These are phyloP conservation scores for Pseudonectria buxi DNA, from an alignment of 2,329 filamentous ascomycete species.

Conservation along the genomic window DNA sequence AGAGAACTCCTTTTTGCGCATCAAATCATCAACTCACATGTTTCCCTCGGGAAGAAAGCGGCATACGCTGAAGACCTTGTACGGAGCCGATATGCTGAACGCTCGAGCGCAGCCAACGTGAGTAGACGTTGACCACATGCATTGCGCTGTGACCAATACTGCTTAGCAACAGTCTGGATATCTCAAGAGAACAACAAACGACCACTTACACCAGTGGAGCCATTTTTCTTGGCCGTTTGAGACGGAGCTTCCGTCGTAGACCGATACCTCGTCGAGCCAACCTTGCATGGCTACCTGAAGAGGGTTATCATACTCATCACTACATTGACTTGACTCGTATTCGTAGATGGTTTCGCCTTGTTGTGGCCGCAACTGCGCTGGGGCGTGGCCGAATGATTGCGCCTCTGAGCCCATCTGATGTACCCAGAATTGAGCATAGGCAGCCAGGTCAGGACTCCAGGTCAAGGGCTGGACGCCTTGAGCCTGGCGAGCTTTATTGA, in stretches of 20 bases:
- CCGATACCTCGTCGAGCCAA: slow-evolving; percentile 26
- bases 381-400: slow-evolving; percentile 26
- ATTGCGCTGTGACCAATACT: slow-evolving; percentile 24
- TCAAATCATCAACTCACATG: slow-evolving; percentile 24
- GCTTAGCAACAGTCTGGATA: slow-evolving; percentile 4
- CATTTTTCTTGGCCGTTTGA: slow-evolving; percentile 27
- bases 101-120: slow-evolving; percentile 29
- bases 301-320: slow-evolving; percentile 22
- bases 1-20: no score
- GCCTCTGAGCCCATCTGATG: slow-evolving; percentile 24
- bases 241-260: slow-evolving; percentile 26
- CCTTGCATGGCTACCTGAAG: slow-evolving; percentile 22
- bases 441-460: slow-evolving; percentile 25
- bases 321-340: slow-evolving; percentile 23
- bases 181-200: neutral
- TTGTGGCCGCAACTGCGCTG: slow-evolving; percentile 22
- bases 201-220: slow-evolving; percentile 30
- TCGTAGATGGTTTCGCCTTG: slow-evolving; percentile 31
- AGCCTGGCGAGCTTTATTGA: slow-evolving; percentile 27
- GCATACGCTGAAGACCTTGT: slow-evolving; percentile 29
- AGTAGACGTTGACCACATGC: slow-evolving; percentile 29
- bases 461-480: slow-evolving; percentile 21
- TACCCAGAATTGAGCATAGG: slow-evolving; percentile 29
- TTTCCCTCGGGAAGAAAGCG: slow-evolving; percentile 30
- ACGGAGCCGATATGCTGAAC: slow-evolving; percentile 24